Conservation (phyloP, 2,329 filamentous ascomycete species). For the Escovopsis sp. region DNA sequence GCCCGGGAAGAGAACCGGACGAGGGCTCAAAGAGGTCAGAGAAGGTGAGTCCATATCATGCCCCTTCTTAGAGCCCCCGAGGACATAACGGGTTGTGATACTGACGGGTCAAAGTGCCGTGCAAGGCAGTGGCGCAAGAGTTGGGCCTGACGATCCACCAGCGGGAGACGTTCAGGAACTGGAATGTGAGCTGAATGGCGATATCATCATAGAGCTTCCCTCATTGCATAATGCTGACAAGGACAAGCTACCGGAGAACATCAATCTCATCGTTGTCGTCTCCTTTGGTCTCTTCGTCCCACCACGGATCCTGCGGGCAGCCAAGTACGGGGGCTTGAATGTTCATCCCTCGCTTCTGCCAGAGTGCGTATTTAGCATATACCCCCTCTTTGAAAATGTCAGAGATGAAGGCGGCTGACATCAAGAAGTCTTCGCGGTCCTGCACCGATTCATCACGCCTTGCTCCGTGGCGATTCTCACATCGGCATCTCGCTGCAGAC, state of each 20-base stretch:
- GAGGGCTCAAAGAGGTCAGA: constrained; percentile 53
- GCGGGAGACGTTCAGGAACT: constrained; percentile 68
- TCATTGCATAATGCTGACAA: constrained; percentile 1
- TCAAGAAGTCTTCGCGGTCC: constrained; percentile 59
- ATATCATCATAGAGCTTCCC: background rate
- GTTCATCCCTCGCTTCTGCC: constrained; percentile 86
- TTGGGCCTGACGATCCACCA: constrained; percentile 57
- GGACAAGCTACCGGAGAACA: constrained; percentile 38
- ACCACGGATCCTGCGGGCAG: constrained; percentile 50
- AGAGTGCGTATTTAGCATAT: constrained; percentile 37
- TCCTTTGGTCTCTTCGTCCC: constrained; percentile 91
- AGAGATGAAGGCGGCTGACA: background rate
- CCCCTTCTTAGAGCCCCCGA: too few species aligned
- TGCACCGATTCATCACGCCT: constrained; percentile 73
- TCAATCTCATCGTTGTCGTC: constrained; percentile 77
- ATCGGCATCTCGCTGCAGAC: constrained; percentile 83
- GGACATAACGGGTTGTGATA: background rate
- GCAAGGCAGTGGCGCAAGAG: constrained; percentile 48
- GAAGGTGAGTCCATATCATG: constrained; percentile 36
- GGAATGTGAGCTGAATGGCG: constrained; percentile 42
- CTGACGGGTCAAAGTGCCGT: constrained; percentile 43
- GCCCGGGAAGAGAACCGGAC: constrained; percentile 62
- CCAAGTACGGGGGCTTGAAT: constrained; percentile 79
- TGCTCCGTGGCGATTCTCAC: constrained; percentile 43
- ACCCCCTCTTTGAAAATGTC: background rate